These are phyloP conservation scores for Bifiguratus adelaidae DNA, from an alignment of 192 early-diverging fungal genomes.

Conservation along the genomic window DNA sequence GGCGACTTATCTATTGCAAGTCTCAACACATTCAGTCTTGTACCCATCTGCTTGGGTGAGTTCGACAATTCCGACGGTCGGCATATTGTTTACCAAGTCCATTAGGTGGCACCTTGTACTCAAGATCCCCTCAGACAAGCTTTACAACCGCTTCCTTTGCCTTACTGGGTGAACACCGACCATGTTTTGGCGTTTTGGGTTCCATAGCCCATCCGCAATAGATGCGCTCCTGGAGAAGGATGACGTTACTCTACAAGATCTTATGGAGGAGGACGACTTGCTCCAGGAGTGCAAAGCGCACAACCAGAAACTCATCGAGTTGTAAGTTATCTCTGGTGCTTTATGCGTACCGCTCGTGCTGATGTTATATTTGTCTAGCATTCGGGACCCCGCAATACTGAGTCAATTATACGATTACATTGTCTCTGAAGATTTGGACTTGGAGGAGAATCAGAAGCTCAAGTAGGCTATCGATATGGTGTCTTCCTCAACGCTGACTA, in stretches of 20 bases:
- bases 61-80: too few relatives aligned
- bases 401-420: conserved; percentile 74
- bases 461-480: conserved; percentile 37
- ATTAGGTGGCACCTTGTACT: too few relatives aligned
- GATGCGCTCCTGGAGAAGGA: conserved; percentile 89
- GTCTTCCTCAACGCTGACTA: not conserved
- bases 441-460: conserved; percentile 66
- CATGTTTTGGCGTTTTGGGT: conserved; percentile 95
- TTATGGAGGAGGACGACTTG: conserved; percentile 88
- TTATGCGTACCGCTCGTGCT: not conserved
- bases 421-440: conserved; percentile 72
- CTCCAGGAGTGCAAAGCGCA: conserved; percentile 92
- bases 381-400: conserved; percentile 65
- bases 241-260: conserved; percentile 80
- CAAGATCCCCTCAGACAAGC: too few relatives aligned
- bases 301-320: conserved; percentile 85
- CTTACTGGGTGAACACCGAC: not conserved
- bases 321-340: conserved; percentile 29
- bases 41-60: too few relatives aligned
- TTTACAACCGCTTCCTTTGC: not conserved
- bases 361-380: conserved; percentile 27
- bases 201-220: conserved; percentile 83
- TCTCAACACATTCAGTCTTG: too few relatives aligned
- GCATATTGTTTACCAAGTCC: too few relatives aligned
- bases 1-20: too few relatives aligned